Evolutionary conservation across 1,284 basidiomycete species (phyloP).

Genomic region (Trichosporon asahii): DNA sequence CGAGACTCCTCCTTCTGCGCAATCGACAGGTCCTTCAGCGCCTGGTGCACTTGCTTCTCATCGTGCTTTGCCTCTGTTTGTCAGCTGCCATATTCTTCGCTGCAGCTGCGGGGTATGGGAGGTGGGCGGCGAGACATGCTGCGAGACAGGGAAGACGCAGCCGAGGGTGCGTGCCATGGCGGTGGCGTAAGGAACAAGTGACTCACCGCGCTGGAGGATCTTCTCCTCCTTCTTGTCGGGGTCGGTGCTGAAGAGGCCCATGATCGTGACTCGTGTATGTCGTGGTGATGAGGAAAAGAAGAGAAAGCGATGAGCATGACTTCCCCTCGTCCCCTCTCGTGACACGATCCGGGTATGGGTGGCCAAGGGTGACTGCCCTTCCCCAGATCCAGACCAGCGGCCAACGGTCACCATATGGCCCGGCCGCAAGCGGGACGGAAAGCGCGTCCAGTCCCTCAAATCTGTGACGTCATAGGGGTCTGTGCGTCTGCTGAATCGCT

Average conservation of each 20-base stretch:
- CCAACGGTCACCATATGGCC: too few relatives aligned
- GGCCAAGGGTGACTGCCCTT: background rate
- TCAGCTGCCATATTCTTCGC: background rate
- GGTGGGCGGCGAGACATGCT: background rate
- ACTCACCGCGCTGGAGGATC: constrained; percentile 40
- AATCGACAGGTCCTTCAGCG: constrained; percentile 33
- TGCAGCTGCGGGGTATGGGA: background rate
- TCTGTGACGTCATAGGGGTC: background rate
- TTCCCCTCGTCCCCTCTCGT: background rate
- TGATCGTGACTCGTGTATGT: constrained; percentile 22
- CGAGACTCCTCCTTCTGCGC: constrained; percentile 39
- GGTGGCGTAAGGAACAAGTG: background rate
- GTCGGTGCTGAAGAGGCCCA: constrained; percentile 46
- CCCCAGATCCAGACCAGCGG: too few relatives aligned
- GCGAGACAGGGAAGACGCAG: too few relatives aligned
- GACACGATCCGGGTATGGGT: background rate
- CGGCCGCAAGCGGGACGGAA: background rate
- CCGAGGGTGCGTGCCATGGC: background rate
- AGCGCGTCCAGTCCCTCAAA: too few relatives aligned
- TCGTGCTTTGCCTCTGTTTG: constrained; percentile 19
- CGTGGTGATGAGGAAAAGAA: constrained; percentile 5
- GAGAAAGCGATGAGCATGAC: too few relatives aligned
- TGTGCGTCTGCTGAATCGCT: background rate
- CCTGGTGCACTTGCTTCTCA: constrained; percentile 35
- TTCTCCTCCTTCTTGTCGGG: constrained; percentile 45